Evolutionary conservation across 1,139 yeast species (phyloP).

Genomic region (Wickerhamomyces sp.): DNA sequence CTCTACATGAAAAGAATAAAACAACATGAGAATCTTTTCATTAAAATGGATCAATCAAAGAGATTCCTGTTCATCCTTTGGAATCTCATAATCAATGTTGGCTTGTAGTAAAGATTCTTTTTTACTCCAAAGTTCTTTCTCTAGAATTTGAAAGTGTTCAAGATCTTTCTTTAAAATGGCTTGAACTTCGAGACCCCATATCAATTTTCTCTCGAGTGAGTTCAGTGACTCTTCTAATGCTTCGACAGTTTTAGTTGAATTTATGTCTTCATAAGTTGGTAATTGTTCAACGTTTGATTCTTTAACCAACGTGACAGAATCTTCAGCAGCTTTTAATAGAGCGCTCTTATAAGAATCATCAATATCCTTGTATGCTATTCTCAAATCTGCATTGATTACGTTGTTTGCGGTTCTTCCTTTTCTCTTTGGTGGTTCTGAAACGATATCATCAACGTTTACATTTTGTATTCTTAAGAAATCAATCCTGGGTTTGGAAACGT

Average conservation of each 20-base stretch:
- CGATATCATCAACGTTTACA: slow-evolving; percentile 18
- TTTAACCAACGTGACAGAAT: slow-evolving; percentile 7
- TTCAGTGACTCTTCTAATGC: slow-evolving; percentile 24
- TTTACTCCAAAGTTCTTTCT: slow-evolving; percentile 45
- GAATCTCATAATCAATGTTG: slow-evolving; percentile 15
- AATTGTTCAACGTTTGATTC: slow-evolving; percentile 15
- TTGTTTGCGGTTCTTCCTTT: slow-evolving; percentile 21
- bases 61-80: slow-evolving; percentile 4
- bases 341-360: slow-evolving; percentile 11
- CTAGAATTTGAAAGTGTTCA: slow-evolving; percentile 31
- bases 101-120: slow-evolving; percentile 56
- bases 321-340: slow-evolving; percentile 11
- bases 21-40: not conserved
- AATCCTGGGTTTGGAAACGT: slow-evolving; percentile 8
- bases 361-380: slow-evolving; percentile 11
- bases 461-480: slow-evolving; percentile 22
- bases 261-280: slow-evolving; percentile 20
- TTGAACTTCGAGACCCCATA: slow-evolving; percentile 48
- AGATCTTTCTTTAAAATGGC: slow-evolving; percentile 40
- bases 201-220: slow-evolving; percentile 31
- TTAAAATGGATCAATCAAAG: not conserved
- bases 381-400: slow-evolving; percentile 19
- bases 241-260: slow-evolving; percentile 19
- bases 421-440: slow-evolving; percentile 18
- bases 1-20: not conserved